A percentile compares a stretch with the other conserved stretches of the same genome.
Conservation (phyloP, 495 filamentous ascomycete genomes). For the Baudoinia panamericana region DNA sequence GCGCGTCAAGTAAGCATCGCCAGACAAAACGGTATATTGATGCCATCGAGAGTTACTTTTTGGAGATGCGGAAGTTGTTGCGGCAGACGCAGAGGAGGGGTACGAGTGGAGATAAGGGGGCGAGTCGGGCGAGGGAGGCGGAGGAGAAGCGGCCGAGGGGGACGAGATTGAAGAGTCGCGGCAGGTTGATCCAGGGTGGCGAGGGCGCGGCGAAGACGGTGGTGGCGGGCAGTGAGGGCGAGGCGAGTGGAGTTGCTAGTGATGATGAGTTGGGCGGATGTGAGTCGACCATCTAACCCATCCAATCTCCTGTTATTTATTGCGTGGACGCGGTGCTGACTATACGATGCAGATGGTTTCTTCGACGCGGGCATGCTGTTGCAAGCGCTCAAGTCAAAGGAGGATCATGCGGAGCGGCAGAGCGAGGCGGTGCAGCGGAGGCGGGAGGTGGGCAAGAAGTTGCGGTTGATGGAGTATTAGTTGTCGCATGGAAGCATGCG, state of each 20-base stretch:
- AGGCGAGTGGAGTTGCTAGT: constrained; percentile 41
- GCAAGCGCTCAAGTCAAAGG: constrained; percentile 59
- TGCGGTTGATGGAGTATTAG: no score
- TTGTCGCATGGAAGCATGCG: no score
- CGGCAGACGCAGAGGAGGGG: constrained; percentile 48
- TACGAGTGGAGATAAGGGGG: constrained; percentile 36
- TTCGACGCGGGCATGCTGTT: constrained; percentile 91
- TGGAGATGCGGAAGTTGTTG: constrained; percentile 78
- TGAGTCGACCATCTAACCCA: constrained; percentile 39
- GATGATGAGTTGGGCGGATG: constrained; percentile 87
- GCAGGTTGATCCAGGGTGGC: constrained; percentile 38
- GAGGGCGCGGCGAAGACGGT: constrained; percentile 38
- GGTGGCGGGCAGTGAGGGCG: no score
- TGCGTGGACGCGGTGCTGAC: no score
- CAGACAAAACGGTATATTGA: constrained; percentile 87
- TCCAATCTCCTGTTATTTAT: not conserved
- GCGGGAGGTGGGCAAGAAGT: constrained; percentile 32
- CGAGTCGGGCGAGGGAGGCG: constrained; percentile 53
- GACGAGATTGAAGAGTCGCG: constrained; percentile 39
- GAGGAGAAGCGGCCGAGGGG: constrained; percentile 40
- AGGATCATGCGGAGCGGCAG: constrained; percentile 30
- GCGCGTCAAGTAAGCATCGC: constrained; percentile 79
- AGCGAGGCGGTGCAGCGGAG: constrained; percentile 37
- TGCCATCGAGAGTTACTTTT: constrained; percentile 73
- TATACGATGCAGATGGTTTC: constrained; percentile 62